These are phyloP conservation scores for Cruciata laevipes DNA, from an alignment of 257 asterid species.

Conservation along the genomic window DNA sequence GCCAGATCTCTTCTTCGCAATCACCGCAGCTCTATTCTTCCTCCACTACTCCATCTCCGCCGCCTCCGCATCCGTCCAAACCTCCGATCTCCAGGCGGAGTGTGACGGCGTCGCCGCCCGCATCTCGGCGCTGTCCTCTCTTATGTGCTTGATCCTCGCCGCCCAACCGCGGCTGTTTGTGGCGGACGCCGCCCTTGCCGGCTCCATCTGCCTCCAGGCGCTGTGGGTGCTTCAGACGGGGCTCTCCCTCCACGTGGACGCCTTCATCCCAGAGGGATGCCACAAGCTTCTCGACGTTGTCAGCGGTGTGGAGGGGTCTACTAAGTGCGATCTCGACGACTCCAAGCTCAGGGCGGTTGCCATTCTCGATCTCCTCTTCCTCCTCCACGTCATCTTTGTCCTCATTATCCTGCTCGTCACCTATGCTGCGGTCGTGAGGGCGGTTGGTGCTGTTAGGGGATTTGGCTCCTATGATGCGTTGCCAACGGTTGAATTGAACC, in stretches of 20 bases:
- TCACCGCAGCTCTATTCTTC: constrained; percentile 58
- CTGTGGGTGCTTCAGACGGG: constrained; percentile 90
- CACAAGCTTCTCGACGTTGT: constrained; percentile 86
- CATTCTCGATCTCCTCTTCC: constrained; percentile 64
- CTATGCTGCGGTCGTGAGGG: constrained; percentile 51
- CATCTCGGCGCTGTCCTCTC: constrained; percentile 46
- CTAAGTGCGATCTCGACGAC: constrained; percentile 90
- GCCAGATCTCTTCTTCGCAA: constrained; percentile 58
- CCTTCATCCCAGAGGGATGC: constrained; percentile 91
- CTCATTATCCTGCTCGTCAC: constrained; percentile 42
- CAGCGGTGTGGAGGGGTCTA: constrained; percentile 90
- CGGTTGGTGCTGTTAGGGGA: constrained; percentile 49
- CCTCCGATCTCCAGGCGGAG: constrained; percentile 82
- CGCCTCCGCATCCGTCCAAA: constrained; percentile 62
- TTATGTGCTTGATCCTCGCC: constrained; percentile 50
- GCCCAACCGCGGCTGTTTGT: constrained; percentile 46
- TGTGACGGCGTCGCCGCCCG: constrained; percentile 52
- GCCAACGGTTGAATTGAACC: constrained; percentile 59
- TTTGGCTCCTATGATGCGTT: constrained; percentile 72
- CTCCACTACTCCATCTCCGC: constrained; percentile 53
- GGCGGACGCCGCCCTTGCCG: constrained; percentile 58
- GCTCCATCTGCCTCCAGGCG: constrained; percentile 69
- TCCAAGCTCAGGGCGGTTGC: constrained; percentile 84
- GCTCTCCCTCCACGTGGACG: constrained; percentile 76
- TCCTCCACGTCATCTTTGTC: constrained; percentile 59